phyloP scores from a whole-genome alignment of 768 basidiomycete genomes.

The Suillus subluteus region DNA sequence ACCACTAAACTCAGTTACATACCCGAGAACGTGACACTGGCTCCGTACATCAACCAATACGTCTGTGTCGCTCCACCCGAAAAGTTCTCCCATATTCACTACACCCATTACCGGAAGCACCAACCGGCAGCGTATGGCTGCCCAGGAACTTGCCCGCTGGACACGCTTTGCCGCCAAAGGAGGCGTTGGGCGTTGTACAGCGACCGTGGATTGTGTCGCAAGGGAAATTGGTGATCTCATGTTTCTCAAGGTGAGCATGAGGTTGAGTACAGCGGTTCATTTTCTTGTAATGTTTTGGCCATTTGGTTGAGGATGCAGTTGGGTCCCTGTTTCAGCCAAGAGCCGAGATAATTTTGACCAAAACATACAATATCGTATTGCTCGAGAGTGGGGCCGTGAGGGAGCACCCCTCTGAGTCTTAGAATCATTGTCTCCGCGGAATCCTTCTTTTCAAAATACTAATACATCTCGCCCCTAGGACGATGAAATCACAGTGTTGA shows the following conservation, averaged over 20 bases:
- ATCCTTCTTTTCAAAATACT: neutral
- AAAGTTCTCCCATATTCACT: neutral
- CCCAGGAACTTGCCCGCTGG: slow-evolving; percentile 76
- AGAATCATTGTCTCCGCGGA: neutral
- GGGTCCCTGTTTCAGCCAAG: slow-evolving; percentile 1
- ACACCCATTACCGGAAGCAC: neutral
- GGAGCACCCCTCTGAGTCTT: neutral
- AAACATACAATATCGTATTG: neutral
- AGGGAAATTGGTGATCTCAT: slow-evolving; percentile 78
- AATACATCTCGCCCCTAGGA: slow-evolving; percentile 45
- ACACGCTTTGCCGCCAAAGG: slow-evolving; percentile 85
- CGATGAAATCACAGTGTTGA: slow-evolving; percentile 78
- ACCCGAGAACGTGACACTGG: slow-evolving; percentile 5
- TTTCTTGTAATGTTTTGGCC: slow-evolving; percentile 3
- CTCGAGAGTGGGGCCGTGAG: neutral
- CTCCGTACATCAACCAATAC: neutral
- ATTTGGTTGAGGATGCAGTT: neutral
- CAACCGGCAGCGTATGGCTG: slow-evolving; percentile 52
- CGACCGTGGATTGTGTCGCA: slow-evolving; percentile 74
- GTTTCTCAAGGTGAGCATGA: slow-evolving; percentile 72
- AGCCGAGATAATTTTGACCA: neutral
- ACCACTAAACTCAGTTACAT: neutral
- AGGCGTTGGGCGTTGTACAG: slow-evolving; percentile 81
- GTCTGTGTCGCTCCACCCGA: neutral
- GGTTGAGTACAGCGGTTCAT: neutral